Percentiles rank a stretch among this genome's conserved stretches.
Evolutionary conservation across 306 rosid genomes (phyloP).

Genomic region (Vigna nakashimae): DNA sequence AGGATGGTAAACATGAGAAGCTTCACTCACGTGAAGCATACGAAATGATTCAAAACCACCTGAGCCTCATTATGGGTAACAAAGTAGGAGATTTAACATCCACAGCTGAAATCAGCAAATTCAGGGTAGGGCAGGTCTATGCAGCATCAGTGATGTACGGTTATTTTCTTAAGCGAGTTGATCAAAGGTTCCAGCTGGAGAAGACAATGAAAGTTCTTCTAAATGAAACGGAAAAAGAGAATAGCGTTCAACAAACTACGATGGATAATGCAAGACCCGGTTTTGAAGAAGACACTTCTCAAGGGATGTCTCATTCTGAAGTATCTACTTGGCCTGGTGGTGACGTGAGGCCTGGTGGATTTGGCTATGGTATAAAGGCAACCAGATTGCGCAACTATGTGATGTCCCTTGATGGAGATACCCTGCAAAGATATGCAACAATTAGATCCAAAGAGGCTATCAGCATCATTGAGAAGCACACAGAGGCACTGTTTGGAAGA

Average conservation of each 20-base stretch:
- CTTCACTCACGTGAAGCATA: conserved; percentile 86
- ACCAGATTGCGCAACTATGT: conserved; percentile 81
- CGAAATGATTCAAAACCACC: conserved; percentile 93
- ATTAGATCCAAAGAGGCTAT: conserved; percentile 92
- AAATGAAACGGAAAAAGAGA: conserved; percentile 50
- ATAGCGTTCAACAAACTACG: conserved; percentile 42
- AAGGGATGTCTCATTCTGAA: conserved; percentile 68
- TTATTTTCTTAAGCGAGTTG: conserved; percentile 90
- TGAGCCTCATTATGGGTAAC: conserved; percentile 80
- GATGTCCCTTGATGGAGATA: conserved; percentile 88
- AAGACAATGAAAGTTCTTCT: conserved; percentile 86
- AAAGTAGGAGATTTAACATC: conserved; percentile 62
- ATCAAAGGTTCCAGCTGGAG: conserved; percentile 97
- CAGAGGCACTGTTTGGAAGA: conserved; percentile 93
- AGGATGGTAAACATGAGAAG: conserved; percentile 67
- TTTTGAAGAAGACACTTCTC: conserved; percentile 49
- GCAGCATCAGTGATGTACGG: conserved; percentile 98
- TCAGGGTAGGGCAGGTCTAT: conserved; percentile 90
- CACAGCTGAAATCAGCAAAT: conserved; percentile 83
- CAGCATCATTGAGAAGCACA: conserved; percentile 91
- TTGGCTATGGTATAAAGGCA: conserved; percentile 61
- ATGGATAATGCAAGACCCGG: conserved; percentile 53
- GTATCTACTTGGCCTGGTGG: conserved; percentile 64
- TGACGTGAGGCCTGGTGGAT: conserved; percentile 56
- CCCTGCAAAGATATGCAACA: conserved; percentile 82